Conservation (phyloP, 495 filamentous ascomycete genomes). For the Trichoderma orchidacearum region DNA sequence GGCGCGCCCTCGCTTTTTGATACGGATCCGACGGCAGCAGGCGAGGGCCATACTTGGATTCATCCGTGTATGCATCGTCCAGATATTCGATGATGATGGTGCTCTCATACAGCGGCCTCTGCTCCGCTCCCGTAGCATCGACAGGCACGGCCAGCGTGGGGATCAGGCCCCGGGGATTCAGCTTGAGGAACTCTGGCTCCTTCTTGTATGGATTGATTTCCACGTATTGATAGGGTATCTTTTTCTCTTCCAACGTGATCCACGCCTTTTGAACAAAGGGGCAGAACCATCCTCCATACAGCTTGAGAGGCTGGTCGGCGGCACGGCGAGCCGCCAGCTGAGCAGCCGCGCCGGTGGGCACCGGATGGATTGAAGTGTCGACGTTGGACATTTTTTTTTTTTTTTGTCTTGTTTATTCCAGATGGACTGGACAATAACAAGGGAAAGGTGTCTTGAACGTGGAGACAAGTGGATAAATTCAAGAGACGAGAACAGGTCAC, state of each 20-base stretch:
- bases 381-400: constrained; percentile 12
- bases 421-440: background rate
- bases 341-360: constrained; percentile 20
- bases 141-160: constrained; percentile 40
- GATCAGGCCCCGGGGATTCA: constrained; percentile 58
- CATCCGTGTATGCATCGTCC: constrained; percentile 43
- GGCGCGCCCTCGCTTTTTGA: constrained; percentile 40
- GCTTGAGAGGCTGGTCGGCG: constrained; percentile 22
- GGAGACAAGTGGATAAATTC: background rate
- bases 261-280: constrained; percentile 51
- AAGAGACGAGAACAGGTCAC: no score
- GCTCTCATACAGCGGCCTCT: constrained; percentile 52
- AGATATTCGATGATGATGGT: constrained; percentile 56
- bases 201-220: constrained; percentile 65
- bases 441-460: background rate
- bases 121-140: constrained; percentile 14
- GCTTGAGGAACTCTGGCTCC: constrained; percentile 41
- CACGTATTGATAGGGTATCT: constrained; percentile 59
- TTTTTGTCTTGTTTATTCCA: background rate
- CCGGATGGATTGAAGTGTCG: constrained; percentile 15
- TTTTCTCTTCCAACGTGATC: constrained; percentile 55
- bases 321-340: constrained; percentile 18
- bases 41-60: constrained; percentile 13
- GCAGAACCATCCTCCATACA: constrained; percentile 39
- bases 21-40: constrained; percentile 45